These are phyloP conservation scores for Cladosporium cucumerinum DNA, from an alignment of 2,329 filamentous ascomycete genomes.

Conservation along the genomic window DNA sequence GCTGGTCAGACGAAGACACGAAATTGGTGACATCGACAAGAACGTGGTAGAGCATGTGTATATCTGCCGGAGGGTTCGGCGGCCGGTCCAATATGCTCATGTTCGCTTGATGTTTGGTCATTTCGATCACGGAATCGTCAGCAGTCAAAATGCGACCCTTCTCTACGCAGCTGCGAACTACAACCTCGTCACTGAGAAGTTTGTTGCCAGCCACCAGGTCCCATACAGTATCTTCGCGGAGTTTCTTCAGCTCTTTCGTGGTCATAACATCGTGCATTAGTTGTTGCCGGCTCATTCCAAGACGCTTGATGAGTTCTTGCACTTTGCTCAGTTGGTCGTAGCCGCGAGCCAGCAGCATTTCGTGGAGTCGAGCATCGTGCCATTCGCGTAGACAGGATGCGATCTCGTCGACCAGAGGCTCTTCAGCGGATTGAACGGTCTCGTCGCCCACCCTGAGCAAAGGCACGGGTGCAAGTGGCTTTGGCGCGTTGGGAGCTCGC, in stretches of 20 bases:
- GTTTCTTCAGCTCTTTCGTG: constrained; percentile 69
- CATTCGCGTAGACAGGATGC: constrained; percentile 95
- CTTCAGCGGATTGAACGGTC: constrained; percentile 80
- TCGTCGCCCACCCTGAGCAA: constrained; percentile 98
- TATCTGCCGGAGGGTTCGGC: constrained; percentile 64
- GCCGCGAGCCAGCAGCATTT: constrained; percentile 76
- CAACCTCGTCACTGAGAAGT: constrained; percentile 86
- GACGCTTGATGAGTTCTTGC: constrained; percentile 72
- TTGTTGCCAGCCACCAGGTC: constrained; percentile 93
- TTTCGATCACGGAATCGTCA: constrained; percentile 87
- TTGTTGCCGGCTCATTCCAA: constrained; percentile 83
- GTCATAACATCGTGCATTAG: constrained; percentile 94
- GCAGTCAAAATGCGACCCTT: constrained; percentile 83
- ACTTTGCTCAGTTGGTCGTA: constrained; percentile 80
- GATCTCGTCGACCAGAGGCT: constrained; percentile 95
- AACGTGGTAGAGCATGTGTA: constrained; percentile 74
- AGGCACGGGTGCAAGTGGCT: constrained; percentile 87
- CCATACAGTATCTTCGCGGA: constrained; percentile 92
- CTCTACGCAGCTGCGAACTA: constrained; percentile 83
- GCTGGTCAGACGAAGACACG: constrained; percentile 68
- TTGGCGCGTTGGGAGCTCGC: constrained; percentile 65
- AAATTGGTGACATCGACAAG: constrained; percentile 82
- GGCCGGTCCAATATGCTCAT: constrained; percentile 90
- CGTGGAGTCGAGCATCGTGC: constrained; percentile 96
- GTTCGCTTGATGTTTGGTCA: constrained; percentile 86